Evolutionary conservation across 2,329 filamentous ascomycete genomes (phyloP).

Genomic region (Tolypocladium amazonense): DNA sequence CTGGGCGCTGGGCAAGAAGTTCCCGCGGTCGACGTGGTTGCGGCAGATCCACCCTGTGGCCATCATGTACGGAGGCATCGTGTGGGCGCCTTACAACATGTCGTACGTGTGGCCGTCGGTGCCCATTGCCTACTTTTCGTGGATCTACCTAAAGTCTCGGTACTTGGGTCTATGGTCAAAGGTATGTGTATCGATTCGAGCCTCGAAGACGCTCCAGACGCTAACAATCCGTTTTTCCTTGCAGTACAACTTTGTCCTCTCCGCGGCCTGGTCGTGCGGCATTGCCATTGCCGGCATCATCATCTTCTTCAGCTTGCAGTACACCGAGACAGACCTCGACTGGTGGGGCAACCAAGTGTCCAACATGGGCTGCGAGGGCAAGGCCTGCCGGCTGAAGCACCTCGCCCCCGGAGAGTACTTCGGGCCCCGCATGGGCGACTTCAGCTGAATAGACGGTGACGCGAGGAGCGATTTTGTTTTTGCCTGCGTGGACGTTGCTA

Average conservation of each 20-base stretch:
- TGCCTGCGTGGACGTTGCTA: not conserved
- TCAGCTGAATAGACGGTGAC: constrained; percentile 13
- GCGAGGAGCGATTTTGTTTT: not conserved
- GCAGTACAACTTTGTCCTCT: constrained; percentile 43
- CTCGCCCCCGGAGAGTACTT: constrained; percentile 26
- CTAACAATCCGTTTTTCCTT: not conserved
- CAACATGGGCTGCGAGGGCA: constrained; percentile 29
- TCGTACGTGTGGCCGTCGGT: constrained; percentile 40
- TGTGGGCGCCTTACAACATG: constrained; percentile 39
- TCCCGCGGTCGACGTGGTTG: constrained; percentile 26
- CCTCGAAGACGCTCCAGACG: not conserved
- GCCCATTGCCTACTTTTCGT: constrained; percentile 40
- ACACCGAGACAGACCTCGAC: constrained; percentile 26
- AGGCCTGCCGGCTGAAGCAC: constrained; percentile 24
- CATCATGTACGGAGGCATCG: constrained; percentile 33
- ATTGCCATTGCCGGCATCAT: constrained; percentile 40
- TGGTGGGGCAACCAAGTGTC: constrained; percentile 40
- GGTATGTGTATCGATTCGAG: constrained; percentile 14
- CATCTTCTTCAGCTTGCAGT: constrained; percentile 42
- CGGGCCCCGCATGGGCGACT: constrained; percentile 28
- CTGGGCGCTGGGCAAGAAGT: constrained; percentile 26
- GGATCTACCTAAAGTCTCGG: constrained; percentile 38
- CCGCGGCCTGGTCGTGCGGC: constrained; percentile 37
- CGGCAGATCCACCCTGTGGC: constrained; percentile 38
- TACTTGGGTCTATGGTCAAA: constrained; percentile 42